Evolutionary conservation across 1,284 basidiomycete genomes (phyloP).

Genomic region (Papiliotrema flavescens): DNA sequence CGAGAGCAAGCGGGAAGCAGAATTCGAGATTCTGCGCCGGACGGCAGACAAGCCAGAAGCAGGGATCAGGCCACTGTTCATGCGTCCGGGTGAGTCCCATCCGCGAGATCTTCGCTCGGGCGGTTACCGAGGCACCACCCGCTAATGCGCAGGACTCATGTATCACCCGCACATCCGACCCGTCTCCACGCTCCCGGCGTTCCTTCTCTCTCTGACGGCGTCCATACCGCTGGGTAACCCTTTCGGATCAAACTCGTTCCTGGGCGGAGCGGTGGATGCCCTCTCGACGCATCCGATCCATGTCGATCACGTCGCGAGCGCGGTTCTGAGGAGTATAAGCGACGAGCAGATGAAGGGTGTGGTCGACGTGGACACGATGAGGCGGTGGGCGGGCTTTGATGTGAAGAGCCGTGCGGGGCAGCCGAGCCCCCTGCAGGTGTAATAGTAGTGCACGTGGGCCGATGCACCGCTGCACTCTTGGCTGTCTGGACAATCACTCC

Average conservation of each 20-base stretch:
- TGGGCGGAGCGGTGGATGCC: conserved; percentile 55
- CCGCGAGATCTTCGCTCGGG: no score
- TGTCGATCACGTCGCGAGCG: conserved; percentile 90
- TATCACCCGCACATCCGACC: conserved; percentile 93
- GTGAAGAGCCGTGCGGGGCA: neutral
- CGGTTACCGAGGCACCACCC: no score
- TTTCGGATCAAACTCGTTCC: conserved; percentile 50
- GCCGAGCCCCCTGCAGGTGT: neutral
- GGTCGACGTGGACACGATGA: conserved; percentile 72
- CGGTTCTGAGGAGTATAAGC: conserved; percentile 53
- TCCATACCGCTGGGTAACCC: conserved; percentile 57
- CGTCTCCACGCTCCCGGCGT: conserved; percentile 77
- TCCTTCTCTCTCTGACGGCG: conserved; percentile 75
- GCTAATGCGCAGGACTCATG: conserved; percentile 65
- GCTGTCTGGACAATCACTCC: no score
- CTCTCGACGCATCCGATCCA: conserved; percentile 84
- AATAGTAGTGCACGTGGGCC: no score
- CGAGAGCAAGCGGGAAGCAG: conserved; percentile 84
- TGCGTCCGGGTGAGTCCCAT: conserved; percentile 70
- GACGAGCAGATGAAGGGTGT: conserved; percentile 58
- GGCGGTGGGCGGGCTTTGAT: conserved; percentile 48
- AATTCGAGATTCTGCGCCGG: conserved; percentile 57
- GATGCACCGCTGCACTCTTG: no score
- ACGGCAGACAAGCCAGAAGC: conserved; percentile 15
- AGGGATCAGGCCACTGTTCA: conserved; percentile 62